Evolutionary conservation across 2,329 filamentous ascomycete genomes (phyloP), one percentile per base, ranked within the genome.

Genomic region (Rhynchosporium secalis): DNA sequence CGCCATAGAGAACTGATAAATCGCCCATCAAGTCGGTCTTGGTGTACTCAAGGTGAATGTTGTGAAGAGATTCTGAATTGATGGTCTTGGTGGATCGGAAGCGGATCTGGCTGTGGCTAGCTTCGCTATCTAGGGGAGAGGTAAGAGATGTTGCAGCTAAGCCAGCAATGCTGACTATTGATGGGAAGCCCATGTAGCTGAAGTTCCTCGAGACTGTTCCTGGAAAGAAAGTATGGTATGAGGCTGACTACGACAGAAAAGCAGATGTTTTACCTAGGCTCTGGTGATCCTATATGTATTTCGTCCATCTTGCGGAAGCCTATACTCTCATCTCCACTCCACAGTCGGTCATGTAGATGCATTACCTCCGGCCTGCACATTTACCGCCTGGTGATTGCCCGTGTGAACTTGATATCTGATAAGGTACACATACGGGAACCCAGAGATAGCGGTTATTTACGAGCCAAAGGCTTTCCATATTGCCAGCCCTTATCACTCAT

Each of bases 1-100:
- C 85, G 74, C 89, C 85, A 65, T 88, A 86, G 72, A 90, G 89
- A 41, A 65, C 56, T 15, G 62, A 56, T 15, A 65, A 61, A 10
- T 63, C 61, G 9, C 63, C 63, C 29, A 48, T 38, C 26, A 63
- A 65, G 36, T 64, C 62, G 77, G 89, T 88, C 75, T 86, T 89
- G 69, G 51, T 40, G 52, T 67, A 67, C 3, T 60, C 58, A 26
- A 83, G 71, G 48, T 81, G 76, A 36, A 83, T 73, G 66, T 83
- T 83, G 67, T 83, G 79, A 63, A 83, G 12, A n/a, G 62, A 64
- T 28, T 62, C 59, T 40, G 15, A 26, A 13, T 56, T 56, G 38
- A 56, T 46, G 12, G 40, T 28, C 40, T 45, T 56, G 31, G 41
- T 33, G 12, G 54, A 46, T 26, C 41, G 54, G 40, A 56, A 56